Conservation (phyloP, 805 yeast species). For the Sungouiozyma intestinalis region DNA sequence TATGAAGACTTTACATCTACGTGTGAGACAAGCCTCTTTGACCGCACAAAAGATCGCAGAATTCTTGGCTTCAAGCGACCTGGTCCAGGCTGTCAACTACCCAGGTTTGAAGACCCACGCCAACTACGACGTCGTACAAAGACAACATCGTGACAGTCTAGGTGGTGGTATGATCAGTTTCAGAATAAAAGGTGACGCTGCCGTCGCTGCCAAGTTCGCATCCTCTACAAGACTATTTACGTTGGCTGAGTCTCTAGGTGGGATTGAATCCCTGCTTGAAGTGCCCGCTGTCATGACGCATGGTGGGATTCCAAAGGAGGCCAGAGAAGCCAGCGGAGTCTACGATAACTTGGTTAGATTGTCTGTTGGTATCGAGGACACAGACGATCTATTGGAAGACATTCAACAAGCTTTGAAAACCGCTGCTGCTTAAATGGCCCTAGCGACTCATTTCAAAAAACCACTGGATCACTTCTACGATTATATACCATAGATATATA, state of each 20-base stretch:
- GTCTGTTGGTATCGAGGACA: slow-evolving; percentile 80
- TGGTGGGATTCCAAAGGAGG: slow-evolving; percentile 74
- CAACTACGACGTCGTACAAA: slow-evolving; percentile 50
- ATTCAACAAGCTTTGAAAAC: slow-evolving; percentile 53
- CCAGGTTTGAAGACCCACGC: slow-evolving; percentile 68
- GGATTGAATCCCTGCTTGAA: slow-evolving; percentile 75
- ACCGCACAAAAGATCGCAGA: slow-evolving; percentile 64
- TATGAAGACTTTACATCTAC: slow-evolving; percentile 72
- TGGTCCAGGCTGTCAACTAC: slow-evolving; percentile 63
- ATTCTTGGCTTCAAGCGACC: slow-evolving; percentile 38
- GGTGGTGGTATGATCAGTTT: slow-evolving; percentile 92
- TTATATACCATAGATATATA: too few relatives aligned
- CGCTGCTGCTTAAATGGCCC: slow-evolving; percentile 14
- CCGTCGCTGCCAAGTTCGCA: slow-evolving; percentile 64
- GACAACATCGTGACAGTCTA: slow-evolving; percentile 72
- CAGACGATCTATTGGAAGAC: slow-evolving; percentile 64
- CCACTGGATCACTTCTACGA: slow-evolving; percentile 2
- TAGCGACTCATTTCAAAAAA: neutral
- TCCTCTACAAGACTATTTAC: slow-evolving; percentile 68
- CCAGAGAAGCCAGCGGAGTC: slow-evolving; percentile 72
- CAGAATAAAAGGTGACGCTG: slow-evolving; percentile 75
- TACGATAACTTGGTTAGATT: slow-evolving; percentile 73
- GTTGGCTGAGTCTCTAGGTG: slow-evolving; percentile 84
- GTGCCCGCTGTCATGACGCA: slow-evolving; percentile 91
- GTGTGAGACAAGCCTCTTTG: slow-evolving; percentile 58